Conservation (phyloP, 2,329 filamentous ascomycete species). For the Incumbomyces delicatus region DNA sequence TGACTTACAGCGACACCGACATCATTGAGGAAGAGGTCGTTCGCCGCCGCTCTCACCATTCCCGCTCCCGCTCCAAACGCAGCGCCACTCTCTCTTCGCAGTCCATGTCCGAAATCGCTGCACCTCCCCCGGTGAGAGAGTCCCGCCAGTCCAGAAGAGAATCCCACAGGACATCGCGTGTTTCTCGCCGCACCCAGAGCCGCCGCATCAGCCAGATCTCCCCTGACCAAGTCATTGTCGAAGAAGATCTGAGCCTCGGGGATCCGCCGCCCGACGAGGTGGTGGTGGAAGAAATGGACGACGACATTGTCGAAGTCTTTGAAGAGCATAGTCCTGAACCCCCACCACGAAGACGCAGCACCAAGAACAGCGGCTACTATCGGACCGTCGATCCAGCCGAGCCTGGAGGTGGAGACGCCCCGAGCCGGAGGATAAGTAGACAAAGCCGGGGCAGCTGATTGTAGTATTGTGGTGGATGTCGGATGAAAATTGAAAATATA, state of each 20-base stretch:
- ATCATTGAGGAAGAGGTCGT: not conserved
- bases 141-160: not conserved
- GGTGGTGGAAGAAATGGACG: constrained; percentile 14
- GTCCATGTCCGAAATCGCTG: not conserved
- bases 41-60: not conserved
- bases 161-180: not conserved
- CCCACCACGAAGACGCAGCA: constrained; percentile 7
- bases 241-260: constrained; percentile 2
- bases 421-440: constrained; percentile 14
- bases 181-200: not conserved
- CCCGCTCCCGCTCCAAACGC: constrained; percentile 1
- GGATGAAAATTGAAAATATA: too few species aligned
- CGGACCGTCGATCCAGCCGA: constrained; percentile 21
- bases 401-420: constrained; percentile 18
- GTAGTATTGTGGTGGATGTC: not conserved
- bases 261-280: constrained; percentile 3
- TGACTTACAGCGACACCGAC: not conserved
- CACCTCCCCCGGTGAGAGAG: not conserved
- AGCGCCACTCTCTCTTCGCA: not conserved
- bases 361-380: constrained; percentile 16
- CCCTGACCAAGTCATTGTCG: constrained; percentile 1
- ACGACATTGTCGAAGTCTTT: constrained; percentile 22
- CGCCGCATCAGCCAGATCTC: not conserved
- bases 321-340: constrained; percentile 21
- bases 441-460: not conserved